Evolutionary conservation across 2,329 filamentous ascomycete species (phyloP), one percentile per base, ranked within the genome.

Genomic region (Atkinsonella hypoxylon): DNA sequence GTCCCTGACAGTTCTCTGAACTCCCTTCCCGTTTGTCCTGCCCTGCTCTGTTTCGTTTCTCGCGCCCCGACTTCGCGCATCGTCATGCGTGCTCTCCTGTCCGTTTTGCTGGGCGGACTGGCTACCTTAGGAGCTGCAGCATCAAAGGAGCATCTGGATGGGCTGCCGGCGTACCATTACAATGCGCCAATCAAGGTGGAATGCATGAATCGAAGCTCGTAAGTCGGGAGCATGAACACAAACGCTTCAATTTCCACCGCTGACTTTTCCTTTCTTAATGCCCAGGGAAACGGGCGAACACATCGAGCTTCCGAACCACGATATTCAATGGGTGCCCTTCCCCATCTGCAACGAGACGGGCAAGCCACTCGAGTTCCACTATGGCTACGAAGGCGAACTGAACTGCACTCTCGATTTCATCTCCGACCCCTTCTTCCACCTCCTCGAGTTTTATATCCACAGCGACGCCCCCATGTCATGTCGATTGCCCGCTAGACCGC

Each of bases 401-500:
- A 91, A 91, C 71, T 93, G 87, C 74, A 93, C 87, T 50, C 82
- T 93, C 60, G 74, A 84, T 62, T 78, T 87, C 69, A 76, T 91
- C 60, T 76, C 78, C 60, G 87, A 91, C 64, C 79, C 85, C 40
- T 85, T 90, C 75, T 93, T 89, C 75, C 87, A 93, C 69, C 78
- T 91, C 48, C 83, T 91, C 71, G 87, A 97, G 71, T 97, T 96
- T 77, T 97, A 97, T 76, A 84, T 97, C 66, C 93, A 97, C 76
- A 89, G 86, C 72, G 93, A 98, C 69, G 90, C 89, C 17, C 93
- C 93, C 10, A 76, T 97, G 47, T 83, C 89, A 50, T 98, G 93
- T 69, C 90, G 93, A 48, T 80, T 97, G 13, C 89, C 91, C 30
- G 81, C 88, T 0, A 82, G 85, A 8, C 91, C 91, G 0, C 64